phyloP scores from a whole-genome alignment of 495 filamentous ascomycete genomes.

The Cercophora newfieldiana region DNA sequence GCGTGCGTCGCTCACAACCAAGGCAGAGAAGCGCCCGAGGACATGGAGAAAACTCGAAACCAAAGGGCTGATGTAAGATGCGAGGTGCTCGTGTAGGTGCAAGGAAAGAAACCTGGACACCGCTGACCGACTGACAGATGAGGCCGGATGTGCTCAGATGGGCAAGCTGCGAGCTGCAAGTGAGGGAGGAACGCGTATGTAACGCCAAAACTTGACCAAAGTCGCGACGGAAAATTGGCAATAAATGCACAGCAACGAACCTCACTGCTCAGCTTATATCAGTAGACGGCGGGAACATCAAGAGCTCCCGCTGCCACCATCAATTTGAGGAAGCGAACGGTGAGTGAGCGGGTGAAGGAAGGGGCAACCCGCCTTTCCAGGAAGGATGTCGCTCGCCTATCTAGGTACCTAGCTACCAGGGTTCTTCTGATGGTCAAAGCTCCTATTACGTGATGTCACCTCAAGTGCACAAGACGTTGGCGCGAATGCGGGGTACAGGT shows the following conservation, averaged over 20 bases:
- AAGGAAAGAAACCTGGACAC: neutral
- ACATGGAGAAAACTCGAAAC: neutral
- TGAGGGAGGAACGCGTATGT: neutral
- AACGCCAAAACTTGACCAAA: neutral
- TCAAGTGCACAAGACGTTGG: neutral
- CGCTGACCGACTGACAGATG: too few relatives aligned
- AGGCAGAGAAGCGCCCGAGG: conserved; percentile 3
- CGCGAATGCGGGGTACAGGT: neutral
- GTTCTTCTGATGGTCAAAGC: neutral
- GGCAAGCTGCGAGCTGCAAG: neutral
- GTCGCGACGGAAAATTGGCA: neutral
- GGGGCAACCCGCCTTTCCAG: too few relatives aligned
- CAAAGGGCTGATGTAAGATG: neutral
- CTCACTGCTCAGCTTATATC: neutral
- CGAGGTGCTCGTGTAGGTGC: neutral
- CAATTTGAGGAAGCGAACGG: neutral
- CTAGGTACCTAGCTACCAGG: neutral
- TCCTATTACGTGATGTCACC: conserved; percentile 6
- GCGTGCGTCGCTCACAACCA: neutral
- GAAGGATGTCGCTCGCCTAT: neutral
- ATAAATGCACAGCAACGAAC: neutral
- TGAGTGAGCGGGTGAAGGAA: neutral
- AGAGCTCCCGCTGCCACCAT: neutral
- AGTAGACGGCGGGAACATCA: neutral
- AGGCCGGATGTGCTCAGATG: neutral